phyloP scores from a whole-genome alignment of 2,329 filamentous ascomycete species.

The Penicillium concentricum region DNA sequence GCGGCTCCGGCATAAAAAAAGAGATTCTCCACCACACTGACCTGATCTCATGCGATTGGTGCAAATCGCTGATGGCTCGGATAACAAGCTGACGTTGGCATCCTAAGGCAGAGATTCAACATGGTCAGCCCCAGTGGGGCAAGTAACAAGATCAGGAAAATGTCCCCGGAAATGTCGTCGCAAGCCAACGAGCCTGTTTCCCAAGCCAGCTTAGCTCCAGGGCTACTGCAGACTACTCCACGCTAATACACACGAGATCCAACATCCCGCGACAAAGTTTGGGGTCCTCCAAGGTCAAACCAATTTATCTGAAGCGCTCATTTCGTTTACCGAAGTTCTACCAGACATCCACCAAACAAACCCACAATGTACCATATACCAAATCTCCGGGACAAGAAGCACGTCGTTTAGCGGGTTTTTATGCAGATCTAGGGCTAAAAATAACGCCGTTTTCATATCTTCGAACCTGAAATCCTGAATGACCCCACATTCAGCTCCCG shows the following conservation, averaged over 20 bases:
- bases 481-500: slow-evolving; percentile 1
- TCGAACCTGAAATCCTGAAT: background rate
- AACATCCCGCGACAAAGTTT: background rate
- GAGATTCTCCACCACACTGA: background rate
- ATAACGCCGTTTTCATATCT: slow-evolving; percentile 14
- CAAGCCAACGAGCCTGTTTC: background rate
- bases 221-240: background rate
- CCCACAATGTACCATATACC: background rate
- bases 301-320: slow-evolving; percentile 1
- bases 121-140: background rate
- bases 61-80: background rate
- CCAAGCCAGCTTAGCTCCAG: background rate
- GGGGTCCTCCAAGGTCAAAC: background rate
- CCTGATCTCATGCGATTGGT: background rate
- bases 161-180: background rate
- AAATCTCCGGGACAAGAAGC: background rate
- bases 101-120: background rate
- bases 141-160: background rate
- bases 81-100: background rate
- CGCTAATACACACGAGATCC: background rate
- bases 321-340: background rate
- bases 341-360: background rate
- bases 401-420: background rate
- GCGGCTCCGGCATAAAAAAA: background rate
- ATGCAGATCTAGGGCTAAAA: slow-evolving; percentile 28